phyloP scores from a whole-genome alignment of 768 basidiomycete species.

The Lactarius trivialis region DNA sequence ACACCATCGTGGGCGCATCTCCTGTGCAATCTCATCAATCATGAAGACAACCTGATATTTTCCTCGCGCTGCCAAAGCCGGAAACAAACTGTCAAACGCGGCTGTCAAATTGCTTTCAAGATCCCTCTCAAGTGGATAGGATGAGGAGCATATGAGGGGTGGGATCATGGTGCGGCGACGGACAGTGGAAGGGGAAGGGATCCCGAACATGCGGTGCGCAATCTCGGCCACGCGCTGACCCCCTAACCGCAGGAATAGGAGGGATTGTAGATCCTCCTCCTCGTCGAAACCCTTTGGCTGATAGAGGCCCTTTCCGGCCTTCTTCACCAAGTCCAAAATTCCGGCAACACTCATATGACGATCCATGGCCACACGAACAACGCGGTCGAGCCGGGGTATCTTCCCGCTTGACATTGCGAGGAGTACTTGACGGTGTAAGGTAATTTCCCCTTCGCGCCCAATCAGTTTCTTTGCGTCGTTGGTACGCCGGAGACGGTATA shows the following conservation, averaged over 20 bases:
- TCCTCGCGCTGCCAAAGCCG: not conserved
- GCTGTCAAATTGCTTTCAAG: not conserved
- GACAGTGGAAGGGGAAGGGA: not conserved
- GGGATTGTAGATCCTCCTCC: not conserved
- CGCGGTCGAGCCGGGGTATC: not conserved
- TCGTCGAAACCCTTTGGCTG: constrained; percentile 4
- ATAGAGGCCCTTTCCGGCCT: not conserved
- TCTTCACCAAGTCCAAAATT: not conserved
- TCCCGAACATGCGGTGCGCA: not conserved
- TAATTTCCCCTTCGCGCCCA: not conserved
- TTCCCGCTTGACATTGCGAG: not conserved
- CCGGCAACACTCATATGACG: too few relatives aligned
- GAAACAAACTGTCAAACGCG: not conserved
- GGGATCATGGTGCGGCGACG: not conserved
- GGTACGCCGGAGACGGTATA: not conserved
- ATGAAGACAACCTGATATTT: not conserved
- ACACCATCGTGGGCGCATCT: constrained; percentile 1
- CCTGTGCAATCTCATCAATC: constrained; percentile 2
- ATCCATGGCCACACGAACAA: not conserved
- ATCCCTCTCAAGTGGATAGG: not conserved
- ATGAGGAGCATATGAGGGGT: not conserved
- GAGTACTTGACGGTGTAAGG: not conserved
- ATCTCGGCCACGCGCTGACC: not conserved
- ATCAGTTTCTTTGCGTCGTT: not conserved
- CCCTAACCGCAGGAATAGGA: not conserved